These are phyloP conservation scores for Cenococcum geophilum DNA, from an alignment of 495 filamentous ascomycete genomes.

Conservation along the genomic window DNA sequence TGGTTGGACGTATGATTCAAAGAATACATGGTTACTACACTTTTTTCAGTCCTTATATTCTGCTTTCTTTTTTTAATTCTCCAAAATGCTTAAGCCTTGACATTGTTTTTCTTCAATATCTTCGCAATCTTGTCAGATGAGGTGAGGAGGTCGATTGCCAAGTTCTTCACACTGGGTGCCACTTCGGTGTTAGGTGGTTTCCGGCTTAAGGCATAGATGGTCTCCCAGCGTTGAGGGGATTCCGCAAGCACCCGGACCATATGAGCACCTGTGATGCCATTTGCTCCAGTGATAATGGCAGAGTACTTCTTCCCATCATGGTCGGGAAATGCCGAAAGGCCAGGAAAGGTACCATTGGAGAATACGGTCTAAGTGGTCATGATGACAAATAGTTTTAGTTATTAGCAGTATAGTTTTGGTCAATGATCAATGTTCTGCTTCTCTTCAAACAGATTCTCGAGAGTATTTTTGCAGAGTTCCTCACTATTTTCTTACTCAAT, in stretches of 20 bases:
- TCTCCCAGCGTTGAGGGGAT: constrained; percentile 46
- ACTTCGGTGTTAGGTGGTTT: constrained; percentile 40
- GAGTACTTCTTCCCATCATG: constrained; percentile 39
- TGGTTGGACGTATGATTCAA: constrained; percentile 50
- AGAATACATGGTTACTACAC: constrained; percentile 48
- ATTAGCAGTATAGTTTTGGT: not conserved
- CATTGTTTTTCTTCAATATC: constrained; percentile 35
- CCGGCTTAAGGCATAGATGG: constrained; percentile 47
- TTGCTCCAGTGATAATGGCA: constrained; percentile 51
- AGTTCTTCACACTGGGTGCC: constrained; percentile 40
- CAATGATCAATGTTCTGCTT: not conserved
- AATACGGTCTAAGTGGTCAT: constrained; percentile 26
- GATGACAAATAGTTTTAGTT: not conserved
- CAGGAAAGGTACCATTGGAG: constrained; percentile 43
- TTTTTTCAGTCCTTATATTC: not conserved
- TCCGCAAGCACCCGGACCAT: constrained; percentile 45
- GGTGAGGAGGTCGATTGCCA: constrained; percentile 46
- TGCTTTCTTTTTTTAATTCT: not conserved
- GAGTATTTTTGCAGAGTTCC: too few relatives aligned
- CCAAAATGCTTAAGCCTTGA: constrained; percentile 24
- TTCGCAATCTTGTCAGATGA: constrained; percentile 40
- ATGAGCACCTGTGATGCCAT: constrained; percentile 46
- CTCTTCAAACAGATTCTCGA: too few relatives aligned
- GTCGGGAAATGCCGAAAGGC: constrained; percentile 43
- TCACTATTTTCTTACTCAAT: too few relatives aligned